phyloP scores from a whole-genome alignment of 2,329 filamentous ascomycete genomes.

The Xylaria sp. region DNA sequence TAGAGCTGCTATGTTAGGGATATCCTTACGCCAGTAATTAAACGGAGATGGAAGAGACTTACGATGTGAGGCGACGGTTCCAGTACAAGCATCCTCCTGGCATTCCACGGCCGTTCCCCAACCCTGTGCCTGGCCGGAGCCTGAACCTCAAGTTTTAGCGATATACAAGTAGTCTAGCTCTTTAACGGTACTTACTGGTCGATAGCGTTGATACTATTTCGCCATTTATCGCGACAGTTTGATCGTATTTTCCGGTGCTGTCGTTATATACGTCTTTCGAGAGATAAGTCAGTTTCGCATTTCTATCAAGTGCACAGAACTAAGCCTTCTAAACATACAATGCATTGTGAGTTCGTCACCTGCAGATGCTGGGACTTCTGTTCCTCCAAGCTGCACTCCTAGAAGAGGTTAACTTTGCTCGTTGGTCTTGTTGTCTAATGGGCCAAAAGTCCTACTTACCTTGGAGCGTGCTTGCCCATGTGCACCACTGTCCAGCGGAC shows the following conservation, averaged over 20 bases:
- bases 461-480: slow-evolving; percentile 49
- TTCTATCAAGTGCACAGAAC: neutral
- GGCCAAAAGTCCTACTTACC: slow-evolving; percentile 8
- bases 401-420: slow-evolving; percentile 3
- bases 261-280: slow-evolving; percentile 48
- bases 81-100: slow-evolving; percentile 46
- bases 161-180: neutral
- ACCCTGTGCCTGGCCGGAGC: slow-evolving; percentile 48
- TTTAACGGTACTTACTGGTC: slow-evolving; percentile 35
- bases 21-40: neutral
- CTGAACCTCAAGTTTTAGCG: slow-evolving; percentile 22
- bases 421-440: neutral
- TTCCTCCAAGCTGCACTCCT: slow-evolving; percentile 46
- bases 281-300: neutral
- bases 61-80: slow-evolving; percentile 47
- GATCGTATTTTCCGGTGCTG: slow-evolving; percentile 47
- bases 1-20: slow-evolving; percentile 22
- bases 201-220: slow-evolving; percentile 47
- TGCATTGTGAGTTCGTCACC: slow-evolving; percentile 47
- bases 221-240: slow-evolving; percentile 48
- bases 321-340: slow-evolving; percentile 38
- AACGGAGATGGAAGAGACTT: slow-evolving; percentile 29
- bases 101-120: slow-evolving; percentile 51
- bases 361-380: slow-evolving; percentile 44
- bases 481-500: slow-evolving; percentile 49